These are phyloP conservation scores for Alternaria atra DNA, from an alignment of 2,329 filamentous ascomycete genomes.

Conservation along the genomic window DNA sequence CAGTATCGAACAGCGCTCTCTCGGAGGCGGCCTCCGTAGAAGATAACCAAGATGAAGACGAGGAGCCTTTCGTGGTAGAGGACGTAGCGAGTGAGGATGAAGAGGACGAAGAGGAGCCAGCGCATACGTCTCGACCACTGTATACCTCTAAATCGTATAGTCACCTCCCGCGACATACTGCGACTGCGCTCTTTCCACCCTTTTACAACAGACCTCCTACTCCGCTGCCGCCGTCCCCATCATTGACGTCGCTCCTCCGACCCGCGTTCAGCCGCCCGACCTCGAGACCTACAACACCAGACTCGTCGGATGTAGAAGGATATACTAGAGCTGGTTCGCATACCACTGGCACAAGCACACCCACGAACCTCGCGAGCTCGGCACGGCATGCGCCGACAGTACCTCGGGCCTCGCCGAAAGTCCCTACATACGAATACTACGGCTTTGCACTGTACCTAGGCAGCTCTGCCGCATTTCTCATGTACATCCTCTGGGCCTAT, in stretches of 20 bases:
- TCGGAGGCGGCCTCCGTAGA: slow-evolving; percentile 49
- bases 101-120: slow-evolving; percentile 15
- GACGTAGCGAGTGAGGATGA: slow-evolving; percentile 31
- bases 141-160: slow-evolving; percentile 57
- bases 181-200: slow-evolving; percentile 70
- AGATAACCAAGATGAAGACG: slow-evolving; percentile 26
- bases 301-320: slow-evolving; percentile 84
- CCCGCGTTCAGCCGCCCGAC: slow-evolving; percentile 65
- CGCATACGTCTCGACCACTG: slow-evolving; percentile 45
- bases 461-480: slow-evolving; percentile 79
- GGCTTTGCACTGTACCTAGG: slow-evolving; percentile 97
- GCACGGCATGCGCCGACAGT: slow-evolving; percentile 70
- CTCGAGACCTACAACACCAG: slow-evolving; percentile 91
- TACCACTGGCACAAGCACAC: slow-evolving; percentile 38
- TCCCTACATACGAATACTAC: slow-evolving; percentile 99
- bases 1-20: slow-evolving; percentile 34
- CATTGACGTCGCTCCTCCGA: slow-evolving; percentile 87
- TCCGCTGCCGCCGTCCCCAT: slow-evolving; percentile 90
- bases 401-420: slow-evolving; percentile 86
- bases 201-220: slow-evolving; percentile 99
- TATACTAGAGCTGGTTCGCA: slow-evolving; percentile 18
- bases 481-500: slow-evolving; percentile 84
- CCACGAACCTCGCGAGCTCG: slow-evolving; percentile 66
- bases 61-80: slow-evolving; percentile 29
- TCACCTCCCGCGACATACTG: slow-evolving; percentile 52